These are phyloP conservation scores for Sarcocystis neurona DNA, from an alignment of 169 alveolate species.

Conservation along the genomic window DNA sequence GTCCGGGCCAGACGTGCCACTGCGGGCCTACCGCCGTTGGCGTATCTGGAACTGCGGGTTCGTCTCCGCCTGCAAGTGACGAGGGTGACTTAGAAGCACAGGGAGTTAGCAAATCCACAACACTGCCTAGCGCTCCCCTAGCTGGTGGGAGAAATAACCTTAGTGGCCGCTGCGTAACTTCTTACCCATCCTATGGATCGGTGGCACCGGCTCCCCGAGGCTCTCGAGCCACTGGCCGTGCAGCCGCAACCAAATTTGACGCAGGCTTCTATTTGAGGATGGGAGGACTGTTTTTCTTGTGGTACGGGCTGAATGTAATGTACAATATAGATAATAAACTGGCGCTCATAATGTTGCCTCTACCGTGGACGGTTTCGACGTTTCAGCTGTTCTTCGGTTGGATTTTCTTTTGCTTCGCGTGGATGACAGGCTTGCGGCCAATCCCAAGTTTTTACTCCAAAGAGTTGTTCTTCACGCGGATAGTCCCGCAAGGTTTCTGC, in stretches of 20 bases:
- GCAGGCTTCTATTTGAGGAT: neutral
- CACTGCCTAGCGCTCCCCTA: no score
- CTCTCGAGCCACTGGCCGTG: neutral
- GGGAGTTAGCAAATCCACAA: no score
- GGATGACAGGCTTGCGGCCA: constrained; percentile 44
- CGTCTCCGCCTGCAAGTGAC: no score
- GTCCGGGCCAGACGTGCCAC: no score
- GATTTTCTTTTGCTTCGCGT: constrained; percentile 30
- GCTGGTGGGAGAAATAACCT: no score
- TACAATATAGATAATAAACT: constrained; percentile 79
- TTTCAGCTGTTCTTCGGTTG: constrained; percentile 78
- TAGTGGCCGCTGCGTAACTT: no score
- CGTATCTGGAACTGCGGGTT: no score
- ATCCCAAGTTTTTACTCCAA: constrained; percentile 59
- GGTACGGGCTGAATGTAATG: constrained; percentile 78
- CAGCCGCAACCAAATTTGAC: neutral
- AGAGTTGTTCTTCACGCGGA: constrained; percentile 67
- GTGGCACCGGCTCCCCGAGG: neutral
- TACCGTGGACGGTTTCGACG: constrained; percentile 78
- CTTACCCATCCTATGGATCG: no score
- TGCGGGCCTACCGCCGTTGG: no score
- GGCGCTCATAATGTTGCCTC: constrained; percentile 72
- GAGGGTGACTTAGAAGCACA: no score
- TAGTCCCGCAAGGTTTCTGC: constrained; percentile 78
- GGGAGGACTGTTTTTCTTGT: constrained; percentile 64